Evolutionary conservation across 2,329 filamentous ascomycete species (phyloP), one percentile per base, ranked within the genome.

Genomic region (Tolypocladium paradoxum): DNA sequence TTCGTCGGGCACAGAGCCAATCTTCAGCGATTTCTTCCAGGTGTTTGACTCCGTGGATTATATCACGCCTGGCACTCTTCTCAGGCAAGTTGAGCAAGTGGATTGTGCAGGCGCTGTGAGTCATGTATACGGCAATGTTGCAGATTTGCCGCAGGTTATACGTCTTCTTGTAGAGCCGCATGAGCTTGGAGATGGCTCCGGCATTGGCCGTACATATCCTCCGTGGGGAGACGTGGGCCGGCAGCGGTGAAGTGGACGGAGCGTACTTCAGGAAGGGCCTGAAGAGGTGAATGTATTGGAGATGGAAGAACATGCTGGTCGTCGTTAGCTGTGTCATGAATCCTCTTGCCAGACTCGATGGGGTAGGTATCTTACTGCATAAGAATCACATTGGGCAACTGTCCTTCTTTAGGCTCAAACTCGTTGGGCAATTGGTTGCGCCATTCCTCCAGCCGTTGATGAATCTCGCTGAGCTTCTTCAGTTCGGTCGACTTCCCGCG

Each of bases 71-170:
- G 5, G 93, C 90, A 33, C 88, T 93, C 71, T 93, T 96, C 61
- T 96, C 91, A 0, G 91, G 91, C 1, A 97, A 75, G 60, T 96
- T 96, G 36, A 99, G 82, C 22, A 99, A 74, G 63, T 97, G 93
- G 38, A 97, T 95, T 0, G 90, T 96, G 65, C 90, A 96, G 33
- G 93, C 91, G 5, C 90, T 93, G 67, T 97, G 92, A 0, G 88
- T 79, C 70, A 97, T 96, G 68, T 99, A 99, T 0, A 97, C 90
- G 3, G 88, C 91, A 61, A 97, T 90, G 64, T 97, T 97, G 71
- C 89, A 95, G 35, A 99, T 96, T 66, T 97, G 92, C 5, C 90
- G 84, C 14, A 97, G 73, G 11, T 92, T 90, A 68, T 96, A 95
- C 1, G 85, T 85, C 60, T 92, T 89, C 68, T 95, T 96, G 71